Evolutionary conservation across 495 filamentous ascomycete species (phyloP), one percentile per base, ranked within the genome.

Genomic region (Viridothelium virens): DNA sequence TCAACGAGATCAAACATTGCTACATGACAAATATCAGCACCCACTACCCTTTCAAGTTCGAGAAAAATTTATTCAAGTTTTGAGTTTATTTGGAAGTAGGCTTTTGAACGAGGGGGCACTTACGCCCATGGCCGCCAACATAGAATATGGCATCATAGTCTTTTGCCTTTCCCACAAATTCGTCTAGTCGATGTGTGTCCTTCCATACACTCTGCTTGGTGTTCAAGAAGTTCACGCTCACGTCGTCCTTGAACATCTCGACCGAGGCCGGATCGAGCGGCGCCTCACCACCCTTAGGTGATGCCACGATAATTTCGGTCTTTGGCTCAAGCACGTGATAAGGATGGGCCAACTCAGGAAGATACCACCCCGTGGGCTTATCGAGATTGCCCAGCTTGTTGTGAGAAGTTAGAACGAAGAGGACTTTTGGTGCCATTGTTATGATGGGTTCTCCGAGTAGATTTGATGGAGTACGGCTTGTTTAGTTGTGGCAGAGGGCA

Each of bases 61-160:
- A 39, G 36, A 38, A 39, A 25, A 64, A 2, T 18, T 65, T 12
- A n/a, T 68, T 25, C 34, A 16, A 4, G 62, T 62, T 11, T 4
- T 68, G 34, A 16, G 7, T 46, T 16, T 46, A 46, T 25, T 61
- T 61, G 56, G 56, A 9, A 36, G 25, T 25, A 25, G 25, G 25
- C 41, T 44, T 14, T 14, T 44, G 6, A 1, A 44, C 14, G 7
- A 14, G 6, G 16, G 62, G 61, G 16, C 25, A 77, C 83, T 62
- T 76, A 86, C 84, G 88, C n/a, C 89, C 89, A 75, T 91, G 86
- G 34, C 89, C 89, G 69, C 89, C 89, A 12, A 89, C 87, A 74
- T 83, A 90, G 74, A 87, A 90, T 56, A 91, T 75, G 34, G 85
- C 88, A 63, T 85, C 88, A 71, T 85, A 91, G 56, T 90, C 85